Conservation (phyloP, 257 asterid species). For the Buddleja alternifolia region DNA sequence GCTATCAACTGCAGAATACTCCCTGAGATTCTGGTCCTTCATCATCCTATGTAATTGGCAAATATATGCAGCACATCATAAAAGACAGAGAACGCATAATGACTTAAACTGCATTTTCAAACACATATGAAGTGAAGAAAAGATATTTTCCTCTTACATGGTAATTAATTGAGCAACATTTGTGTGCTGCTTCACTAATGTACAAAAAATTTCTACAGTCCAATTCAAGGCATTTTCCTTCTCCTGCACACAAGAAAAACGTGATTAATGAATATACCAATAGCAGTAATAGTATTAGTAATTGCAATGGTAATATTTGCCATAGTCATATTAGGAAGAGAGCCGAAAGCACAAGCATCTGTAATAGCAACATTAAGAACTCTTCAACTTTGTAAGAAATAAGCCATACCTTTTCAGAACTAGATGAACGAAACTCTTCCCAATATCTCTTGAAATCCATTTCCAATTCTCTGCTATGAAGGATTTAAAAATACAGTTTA, state of each 20-base stretch:
- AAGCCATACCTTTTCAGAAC: slow-evolving; percentile 60
- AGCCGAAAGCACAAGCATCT: slow-evolving; percentile 12
- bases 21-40: neutral
- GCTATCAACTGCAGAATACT: neutral
- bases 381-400: slow-evolving; percentile 17
- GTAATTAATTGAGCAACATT: slow-evolving; percentile 88
- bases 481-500: slow-evolving; percentile 17
- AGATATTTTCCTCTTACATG: slow-evolving; percentile 54
- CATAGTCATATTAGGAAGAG: neutral
- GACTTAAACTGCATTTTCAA: slow-evolving; percentile 24
- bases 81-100: slow-evolving; percentile 4
- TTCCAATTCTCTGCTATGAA: slow-evolving; percentile 68
- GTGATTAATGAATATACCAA: slow-evolving; percentile 22
- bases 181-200: slow-evolving; percentile 88
- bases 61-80: slow-evolving; percentile 5
- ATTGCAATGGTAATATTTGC: neutral
- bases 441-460: slow-evolving; percentile 94
- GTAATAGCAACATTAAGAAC: neutral
- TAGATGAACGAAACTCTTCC: slow-evolving; percentile 94
- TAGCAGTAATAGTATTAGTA: neutral
- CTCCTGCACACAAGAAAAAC: slow-evolving; percentile 67
- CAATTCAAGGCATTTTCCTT: slow-evolving; percentile 95
- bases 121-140: slow-evolving; percentile 28
- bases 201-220: slow-evolving; percentile 94
- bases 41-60: slow-evolving; percentile 25